Evolutionary conservation across 805 yeast genomes (phyloP).

Genomic region (Barnettozyma botsteinii): DNA sequence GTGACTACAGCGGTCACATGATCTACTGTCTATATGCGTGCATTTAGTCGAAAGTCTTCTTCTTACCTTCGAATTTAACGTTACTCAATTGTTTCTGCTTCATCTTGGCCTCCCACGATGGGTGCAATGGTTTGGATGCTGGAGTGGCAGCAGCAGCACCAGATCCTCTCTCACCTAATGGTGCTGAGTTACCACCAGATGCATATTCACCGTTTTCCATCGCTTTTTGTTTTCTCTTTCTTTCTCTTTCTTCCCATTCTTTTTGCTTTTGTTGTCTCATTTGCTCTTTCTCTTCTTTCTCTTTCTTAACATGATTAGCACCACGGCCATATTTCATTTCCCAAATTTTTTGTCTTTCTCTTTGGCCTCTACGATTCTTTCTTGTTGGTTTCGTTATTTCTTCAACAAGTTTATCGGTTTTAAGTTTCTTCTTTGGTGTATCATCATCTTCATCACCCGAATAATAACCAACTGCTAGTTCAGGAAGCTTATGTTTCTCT

Average conservation of each 20-base stretch:
- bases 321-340: constrained; percentile 77
- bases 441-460: constrained; percentile 77
- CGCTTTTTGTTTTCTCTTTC: constrained; percentile 56
- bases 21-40: no score
- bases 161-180: constrained; percentile 32
- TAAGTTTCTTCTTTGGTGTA: constrained; percentile 28
- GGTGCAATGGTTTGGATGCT: constrained; percentile 48
- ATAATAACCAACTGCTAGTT: constrained; percentile 69
- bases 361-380: constrained; percentile 92
- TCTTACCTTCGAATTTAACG: constrained; percentile 77
- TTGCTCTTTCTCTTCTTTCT: constrained; percentile 45
- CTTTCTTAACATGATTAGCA: constrained; percentile 79
- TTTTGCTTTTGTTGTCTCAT: constrained; percentile 54
- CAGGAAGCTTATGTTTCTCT: constrained; percentile 47
- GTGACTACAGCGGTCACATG: no score
- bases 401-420: constrained; percentile 39
- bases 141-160: constrained; percentile 10
- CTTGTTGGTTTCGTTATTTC: constrained; percentile 47
- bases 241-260: constrained; percentile 69
- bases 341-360: constrained; percentile 97
- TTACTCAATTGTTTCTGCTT: constrained; percentile 57
- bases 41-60: constrained; percentile 50
- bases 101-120: constrained; percentile 96
- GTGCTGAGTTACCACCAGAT: constrained; percentile 35
- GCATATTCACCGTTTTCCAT: constrained; percentile 32